Base-by-base conservation (phyloP, 371 early-diverging fungal species). In the Saksenaea vasiformis region DNA sequence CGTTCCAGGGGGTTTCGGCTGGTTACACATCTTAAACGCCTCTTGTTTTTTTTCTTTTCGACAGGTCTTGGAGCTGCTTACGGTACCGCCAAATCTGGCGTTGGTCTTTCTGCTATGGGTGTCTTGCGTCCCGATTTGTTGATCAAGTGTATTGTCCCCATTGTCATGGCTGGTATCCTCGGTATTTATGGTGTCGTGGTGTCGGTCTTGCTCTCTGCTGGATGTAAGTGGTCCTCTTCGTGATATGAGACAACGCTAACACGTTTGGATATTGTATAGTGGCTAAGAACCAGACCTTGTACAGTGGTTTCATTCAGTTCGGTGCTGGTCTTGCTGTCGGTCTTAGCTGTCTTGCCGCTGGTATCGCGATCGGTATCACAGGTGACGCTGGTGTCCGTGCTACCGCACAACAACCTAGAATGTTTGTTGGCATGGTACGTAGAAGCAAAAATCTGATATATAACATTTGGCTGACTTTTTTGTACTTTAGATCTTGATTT, bases 161-260 rank as follows among this genome's bases (percentile, higher is more conserved):
- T 97, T 53, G 93, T 98, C 76, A 98, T 98, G 98, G 95, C 97
- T 73, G 98, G 98, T 91, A 98, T 98, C 75, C 89, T 98, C 78
- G 96, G 91, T 67, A 93, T 98, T 67, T 98, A 98, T 83, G 99
- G 99, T 64, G 87, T 98, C 34, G 98, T 98, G 14, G 94, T 96
- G 47, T 67, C 70, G 55, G 98, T 97, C 54, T 85, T 98, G 64
- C 87, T 98, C 56, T 87, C 94, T 47, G 92, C 93, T 69, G 83
- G 87, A 51, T 69, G 93, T 93, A 86, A 82, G 90, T 90, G 28
- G 11, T 39, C 39, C 11, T 39, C 11, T 11, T 2, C 39, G n/a
- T n/a, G n/a, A 5, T 3, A 39, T 39, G 11, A 10, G 39, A 39
- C 11, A 39, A 10, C 11, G 3, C 22, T 26, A 22, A 47, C 51